Base-by-base conservation (phyloP, 2,329 filamentous ascomycete species). In the Ophiosphaerella narmari region DNA sequence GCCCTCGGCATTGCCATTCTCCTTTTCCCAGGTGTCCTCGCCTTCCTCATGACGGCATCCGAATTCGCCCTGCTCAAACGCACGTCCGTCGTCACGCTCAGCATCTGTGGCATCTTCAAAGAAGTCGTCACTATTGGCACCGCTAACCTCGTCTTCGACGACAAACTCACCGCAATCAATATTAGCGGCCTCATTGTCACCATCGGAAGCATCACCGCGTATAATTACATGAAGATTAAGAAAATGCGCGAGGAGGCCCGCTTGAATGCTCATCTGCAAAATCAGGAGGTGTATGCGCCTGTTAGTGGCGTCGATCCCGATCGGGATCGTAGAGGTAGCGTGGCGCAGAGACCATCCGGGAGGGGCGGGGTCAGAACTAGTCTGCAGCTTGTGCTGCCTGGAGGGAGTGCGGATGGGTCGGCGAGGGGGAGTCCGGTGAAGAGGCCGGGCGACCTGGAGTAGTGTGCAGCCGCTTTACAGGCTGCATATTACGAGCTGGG, bases 31-130 rank as follows among this genome's bases (percentile, higher is more conserved):
- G 94, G 94, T 14, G 81, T 85, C 33, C 87, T 99, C 44, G 94
- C 94, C 2, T 99, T 99, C 72, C 83, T 91, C 55, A 99, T 99
- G 94, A 97, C 95, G 14, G 86, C 91, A 0, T 92, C 90, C 46
- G 94, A 99, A 75, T 99, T 97, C 71, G 93, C 94, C 45, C 83
- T 99, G 54, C 83, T 99, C 60, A 89, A 97, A 78, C 90, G 94
- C 40, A 97, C 93, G 0, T 95, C 90, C 1, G 94, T 99, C 45
- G 94, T 99, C 43, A 97, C 94, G 0, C 82, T 99, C 39, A 95
- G 89, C 43, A 97, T 99, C 62, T 96, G 92, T 55, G 94, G 94
- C 54, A 97, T 99, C 55, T 97, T 99, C 81, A 99, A 99, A 73
- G 94, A 99, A 77, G 94, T 97, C 35, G 87, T 99, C 47, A 99